Evolutionary conservation across 768 basidiomycete species (phyloP).

Genomic region (Tremella yokohamensis): DNA sequence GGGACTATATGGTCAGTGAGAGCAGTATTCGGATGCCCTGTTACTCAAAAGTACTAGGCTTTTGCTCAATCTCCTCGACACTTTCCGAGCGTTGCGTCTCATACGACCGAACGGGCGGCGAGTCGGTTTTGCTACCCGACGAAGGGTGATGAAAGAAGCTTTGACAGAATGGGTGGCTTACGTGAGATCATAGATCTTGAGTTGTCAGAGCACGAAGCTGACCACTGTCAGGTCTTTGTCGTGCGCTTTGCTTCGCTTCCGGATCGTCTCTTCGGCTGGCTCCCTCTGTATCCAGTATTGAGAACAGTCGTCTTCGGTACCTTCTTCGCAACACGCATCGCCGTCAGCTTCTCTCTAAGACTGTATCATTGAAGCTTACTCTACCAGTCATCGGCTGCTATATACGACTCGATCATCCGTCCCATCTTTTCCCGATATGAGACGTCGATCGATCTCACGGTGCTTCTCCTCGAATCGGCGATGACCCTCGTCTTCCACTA

Average conservation of each 20-base stretch:
- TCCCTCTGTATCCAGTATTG: constrained; percentile 35
- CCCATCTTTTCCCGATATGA: constrained; percentile 29
- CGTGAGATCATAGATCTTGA: constrained; percentile 20
- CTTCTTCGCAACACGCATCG: constrained; percentile 23
- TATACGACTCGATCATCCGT: constrained; percentile 21
- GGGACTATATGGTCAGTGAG: constrained; percentile 21
- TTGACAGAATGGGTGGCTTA: constrained; percentile 33
- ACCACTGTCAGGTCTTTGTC: background rate
- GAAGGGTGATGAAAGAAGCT: constrained; percentile 28
- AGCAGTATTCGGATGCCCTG: background rate
- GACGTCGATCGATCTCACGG: constrained; percentile 36
- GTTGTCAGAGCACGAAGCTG: constrained; percentile 7
- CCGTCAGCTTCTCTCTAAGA: constrained; percentile 19
- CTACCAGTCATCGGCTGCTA: constrained; percentile 23
- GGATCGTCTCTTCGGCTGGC: constrained; percentile 26
- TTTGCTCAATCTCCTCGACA: constrained; percentile 26
- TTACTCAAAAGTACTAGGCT: constrained; percentile 21
- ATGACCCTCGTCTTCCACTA: constrained; percentile 20
- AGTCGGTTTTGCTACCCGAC: constrained; percentile 27
- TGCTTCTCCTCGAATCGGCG: constrained; percentile 30
- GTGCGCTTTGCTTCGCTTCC: background rate
- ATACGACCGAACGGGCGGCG: constrained; percentile 30
- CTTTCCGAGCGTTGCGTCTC: constrained; percentile 28
- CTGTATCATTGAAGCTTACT: constrained; percentile 3
- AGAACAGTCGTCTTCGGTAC: constrained; percentile 10